Evolutionary conservation across 345 rosid species (phyloP), one percentile per base, ranked within the genome.

Genomic region (Eutrema yunnanense): DNA sequence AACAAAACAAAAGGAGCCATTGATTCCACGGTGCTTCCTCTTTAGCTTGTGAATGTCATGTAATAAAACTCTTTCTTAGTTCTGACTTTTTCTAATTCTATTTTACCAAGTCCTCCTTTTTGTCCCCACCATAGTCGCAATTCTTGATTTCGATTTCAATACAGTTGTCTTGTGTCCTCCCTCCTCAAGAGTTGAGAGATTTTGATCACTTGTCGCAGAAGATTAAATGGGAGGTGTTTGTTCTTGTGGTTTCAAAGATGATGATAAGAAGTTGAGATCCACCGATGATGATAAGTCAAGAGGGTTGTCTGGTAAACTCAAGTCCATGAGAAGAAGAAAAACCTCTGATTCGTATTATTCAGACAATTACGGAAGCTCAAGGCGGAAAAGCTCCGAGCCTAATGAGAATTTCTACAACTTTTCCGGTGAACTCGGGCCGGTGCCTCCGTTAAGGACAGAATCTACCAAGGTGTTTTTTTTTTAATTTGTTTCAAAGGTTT

Each of bases 221-320:
- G 65, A 81, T 56, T 27, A 32, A 72, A 91, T 91, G 97, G 97
- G 96, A 72, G 83, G 73, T 32, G 88, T 78, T 75, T 91, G 88
- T 62, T 73, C 96, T 9, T 68, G 78, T 52, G 87, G 83, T 19
- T 62, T 53, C 22, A 71, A 44, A 42, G 68, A 57, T 30, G 67
- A 44, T 40, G 67, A 48, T 32, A 58, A 33, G 51, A 74, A 46
- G 67, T 65, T 10, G n/a, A 81, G 76, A 62, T 65, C 55, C 51
- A 34, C 50, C 46, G 54, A 52, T 67, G 71, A 9, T 42, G 65
- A 36, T 66, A 74, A 81, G 68, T 54, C 73, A 59, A 75, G 51
- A 22, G 83, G 81, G 37, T 64, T 73, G 2, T 76, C 86, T 30
- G 83, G 79, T 73, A 84, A 79, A 44, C 41, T 69, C 10, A 81